Percentiles rank a stretch among this genome's conserved stretches.
These are phyloP conservation scores for Bipolaris gigantea DNA, from an alignment of 2,329 filamentous ascomycete species.

Conservation along the genomic window DNA sequence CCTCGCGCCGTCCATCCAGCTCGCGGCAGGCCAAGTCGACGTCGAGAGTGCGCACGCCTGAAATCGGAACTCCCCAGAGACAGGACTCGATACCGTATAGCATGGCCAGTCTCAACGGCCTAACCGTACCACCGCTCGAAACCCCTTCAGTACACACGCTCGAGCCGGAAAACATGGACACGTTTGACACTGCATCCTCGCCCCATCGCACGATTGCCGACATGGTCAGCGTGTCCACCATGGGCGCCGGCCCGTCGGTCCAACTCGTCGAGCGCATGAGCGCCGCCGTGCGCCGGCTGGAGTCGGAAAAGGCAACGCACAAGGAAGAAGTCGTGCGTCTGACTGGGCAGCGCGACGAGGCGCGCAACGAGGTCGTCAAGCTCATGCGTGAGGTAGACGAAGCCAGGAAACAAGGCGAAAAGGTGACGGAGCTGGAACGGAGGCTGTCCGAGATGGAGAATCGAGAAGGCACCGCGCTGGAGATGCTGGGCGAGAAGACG, in stretches of 20 bases:
- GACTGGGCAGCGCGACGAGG: conserved; percentile 84
- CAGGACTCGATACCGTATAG: conserved; percentile 42
- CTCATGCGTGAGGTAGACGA: conserved; percentile 85
- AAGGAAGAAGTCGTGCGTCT: conserved; percentile 85
- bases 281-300: conserved; percentile 84
- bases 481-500: conserved; percentile 96
- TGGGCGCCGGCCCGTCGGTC: conserved; percentile 86
- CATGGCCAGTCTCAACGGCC: conserved; percentile 42
- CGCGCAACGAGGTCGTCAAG: conserved; percentile 83
- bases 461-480: conserved; percentile 86
- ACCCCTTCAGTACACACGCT: conserved; percentile 53
- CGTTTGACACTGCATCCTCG: conserved; percentile 60
- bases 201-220: conserved; percentile 69
- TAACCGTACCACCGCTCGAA: conserved; percentile 33
- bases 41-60: conserved; percentile 40
- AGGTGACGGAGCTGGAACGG: conserved; percentile 66
- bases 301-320: conserved; percentile 85
- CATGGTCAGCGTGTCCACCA: conserved; percentile 85
- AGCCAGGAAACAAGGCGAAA: conserved; percentile 62
- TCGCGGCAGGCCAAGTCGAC: conserved; percentile 37
- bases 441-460: conserved; percentile 70
- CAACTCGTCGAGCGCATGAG: conserved; percentile 97
- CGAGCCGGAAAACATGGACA: conserved; percentile 50
- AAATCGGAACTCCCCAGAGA: conserved; percentile 37
- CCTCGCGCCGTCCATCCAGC: conserved; percentile 41